Conservation (phyloP, 768 basidiomycete species). For the Boletus tomentosulus region DNA sequence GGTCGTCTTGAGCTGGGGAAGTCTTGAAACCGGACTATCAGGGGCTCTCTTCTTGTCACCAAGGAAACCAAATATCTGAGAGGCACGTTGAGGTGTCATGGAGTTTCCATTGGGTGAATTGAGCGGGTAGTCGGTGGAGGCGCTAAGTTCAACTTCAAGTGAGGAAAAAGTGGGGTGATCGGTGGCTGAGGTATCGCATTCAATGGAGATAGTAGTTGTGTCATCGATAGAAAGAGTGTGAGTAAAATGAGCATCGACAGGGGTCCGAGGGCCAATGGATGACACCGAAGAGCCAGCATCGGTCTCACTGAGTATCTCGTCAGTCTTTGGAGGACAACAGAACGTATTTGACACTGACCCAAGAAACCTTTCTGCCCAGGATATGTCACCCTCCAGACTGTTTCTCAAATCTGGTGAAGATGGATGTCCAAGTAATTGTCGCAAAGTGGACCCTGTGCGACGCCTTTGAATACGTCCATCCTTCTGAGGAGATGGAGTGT, state of each 20-base stretch:
- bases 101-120: constrained; percentile 38
- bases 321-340: constrained; percentile 2
- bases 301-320: constrained; percentile 38
- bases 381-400: constrained; percentile 66
- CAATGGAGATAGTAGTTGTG: constrained; percentile 40
- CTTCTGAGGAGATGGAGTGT: constrained; percentile 38
- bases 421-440: constrained; percentile 64
- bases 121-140: constrained; percentile 37
- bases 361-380: constrained; percentile 77
- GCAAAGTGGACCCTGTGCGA: constrained; percentile 67
- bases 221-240: constrained; percentile 36
- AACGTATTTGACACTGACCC: constrained; percentile 40
- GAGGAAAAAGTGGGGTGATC: constrained; percentile 54
- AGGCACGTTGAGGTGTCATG: constrained; percentile 61
- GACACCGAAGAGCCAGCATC: constrained; percentile 40
- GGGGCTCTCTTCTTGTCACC: constrained; percentile 42
- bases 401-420: constrained; percentile 26
- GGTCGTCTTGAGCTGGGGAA: constrained; percentile 29
- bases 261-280: constrained; percentile 53
- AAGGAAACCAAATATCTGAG: constrained; percentile 73
- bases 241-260: constrained; percentile 38
- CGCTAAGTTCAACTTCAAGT: constrained; percentile 70
- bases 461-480: constrained; percentile 50
- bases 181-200: constrained; percentile 41
- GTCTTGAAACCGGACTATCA: constrained; percentile 32